Evolutionary conservation across 495 filamentous ascomycete species (phyloP).

Genomic region (Trichoderma parareesei): DNA sequence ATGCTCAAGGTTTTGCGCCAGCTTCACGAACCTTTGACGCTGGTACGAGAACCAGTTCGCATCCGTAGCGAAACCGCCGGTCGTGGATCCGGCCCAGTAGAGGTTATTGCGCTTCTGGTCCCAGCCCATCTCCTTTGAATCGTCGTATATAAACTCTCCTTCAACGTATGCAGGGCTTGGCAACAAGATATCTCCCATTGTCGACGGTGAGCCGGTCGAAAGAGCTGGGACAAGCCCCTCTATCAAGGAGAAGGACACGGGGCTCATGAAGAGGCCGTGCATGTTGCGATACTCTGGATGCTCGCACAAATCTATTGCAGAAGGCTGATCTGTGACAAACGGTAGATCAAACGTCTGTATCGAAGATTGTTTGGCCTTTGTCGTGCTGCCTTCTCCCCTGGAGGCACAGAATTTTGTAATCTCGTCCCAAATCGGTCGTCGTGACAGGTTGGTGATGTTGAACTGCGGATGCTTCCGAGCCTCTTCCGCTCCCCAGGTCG

Average conservation of each 20-base stretch:
- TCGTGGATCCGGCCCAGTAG: conserved; percentile 37
- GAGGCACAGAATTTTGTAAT: conserved; percentile 10
- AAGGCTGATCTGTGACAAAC: conserved; percentile 7
- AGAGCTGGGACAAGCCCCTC: conserved; percentile 1
- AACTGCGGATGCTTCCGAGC: neutral
- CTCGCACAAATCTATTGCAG: conserved; percentile 12
- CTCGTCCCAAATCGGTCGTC: neutral
- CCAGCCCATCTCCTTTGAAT: conserved; percentile 28
- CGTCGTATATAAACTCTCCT: conserved; percentile 18
- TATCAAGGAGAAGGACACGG: conserved; percentile 3
- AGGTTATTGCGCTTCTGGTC: conserved; percentile 24
- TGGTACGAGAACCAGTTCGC: conserved; percentile 29
- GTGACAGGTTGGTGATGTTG: conserved; percentile 2
- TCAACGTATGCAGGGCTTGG: conserved; percentile 3
- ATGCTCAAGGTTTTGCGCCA: neutral
- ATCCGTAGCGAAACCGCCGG: conserved; percentile 29
- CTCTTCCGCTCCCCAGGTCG: neutral
- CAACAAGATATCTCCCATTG: neutral
- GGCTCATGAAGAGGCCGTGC: conserved; percentile 16
- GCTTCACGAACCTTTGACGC: conserved; percentile 32
- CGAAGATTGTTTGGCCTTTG: neutral
- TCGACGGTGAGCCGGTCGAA: neutral
- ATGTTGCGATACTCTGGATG: conserved; percentile 13
- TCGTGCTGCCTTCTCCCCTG: neutral
- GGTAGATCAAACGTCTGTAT: conserved; percentile 3